Conservation (phyloP, 257 asterid species). For the Lycium ferocissimum region DNA sequence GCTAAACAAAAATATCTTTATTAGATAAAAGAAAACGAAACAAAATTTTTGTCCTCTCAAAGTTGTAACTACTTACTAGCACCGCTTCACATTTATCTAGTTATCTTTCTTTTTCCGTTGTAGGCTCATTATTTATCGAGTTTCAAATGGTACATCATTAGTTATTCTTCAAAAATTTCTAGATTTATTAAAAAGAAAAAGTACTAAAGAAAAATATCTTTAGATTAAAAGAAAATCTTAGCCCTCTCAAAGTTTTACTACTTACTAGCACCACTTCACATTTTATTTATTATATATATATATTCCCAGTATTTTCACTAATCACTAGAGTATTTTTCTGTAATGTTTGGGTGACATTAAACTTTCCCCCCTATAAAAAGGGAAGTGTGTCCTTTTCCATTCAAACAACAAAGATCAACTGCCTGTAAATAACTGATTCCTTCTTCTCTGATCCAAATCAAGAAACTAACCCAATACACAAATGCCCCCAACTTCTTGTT, state of each 20-base stretch:
- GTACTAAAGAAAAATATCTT: too few species aligned
- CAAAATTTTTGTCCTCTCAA: neutral
- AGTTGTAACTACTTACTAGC: neutral
- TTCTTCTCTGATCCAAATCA: neutral
- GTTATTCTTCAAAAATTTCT: neutral
- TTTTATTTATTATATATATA: neutral
- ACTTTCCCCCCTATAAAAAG: neutral
- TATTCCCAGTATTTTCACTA: neutral
- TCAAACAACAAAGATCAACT: neutral
- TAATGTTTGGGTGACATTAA: neutral
- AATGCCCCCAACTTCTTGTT: neutral
- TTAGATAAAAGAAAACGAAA: neutral
- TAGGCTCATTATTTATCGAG: neutral
- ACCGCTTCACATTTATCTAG: neutral
- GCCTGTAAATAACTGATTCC: neutral
- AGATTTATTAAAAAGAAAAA: neutral
- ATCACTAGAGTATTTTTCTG: neutral
- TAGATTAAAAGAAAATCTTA: neutral
- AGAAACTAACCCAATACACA: slow-evolving; percentile 16
- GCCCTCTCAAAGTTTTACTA: neutral
- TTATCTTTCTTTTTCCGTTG: neutral
- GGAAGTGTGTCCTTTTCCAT: neutral
- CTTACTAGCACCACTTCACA: neutral
- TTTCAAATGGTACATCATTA: neutral
- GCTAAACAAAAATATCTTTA: too few species aligned